Conservation (phyloP, 345 rosid genomes). For the Noccaea caerulescens region DNA sequence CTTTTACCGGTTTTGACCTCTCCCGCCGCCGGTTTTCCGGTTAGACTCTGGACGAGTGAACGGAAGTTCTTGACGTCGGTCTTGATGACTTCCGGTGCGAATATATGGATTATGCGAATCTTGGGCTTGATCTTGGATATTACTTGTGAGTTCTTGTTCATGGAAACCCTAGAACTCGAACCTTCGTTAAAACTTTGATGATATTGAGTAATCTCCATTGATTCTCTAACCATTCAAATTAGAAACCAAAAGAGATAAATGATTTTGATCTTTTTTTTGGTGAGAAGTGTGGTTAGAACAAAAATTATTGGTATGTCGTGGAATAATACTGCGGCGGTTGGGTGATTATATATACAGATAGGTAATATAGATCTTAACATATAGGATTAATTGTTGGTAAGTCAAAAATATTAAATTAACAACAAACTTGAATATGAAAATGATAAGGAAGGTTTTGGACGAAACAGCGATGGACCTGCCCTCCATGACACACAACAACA, state of each 20-base stretch:
- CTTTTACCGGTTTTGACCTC: constrained; percentile 39
- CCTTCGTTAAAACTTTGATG: constrained; percentile 41
- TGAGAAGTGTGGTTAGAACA: constrained; percentile 38
- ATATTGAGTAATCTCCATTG: constrained; percentile 40
- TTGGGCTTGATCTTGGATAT: constrained; percentile 76
- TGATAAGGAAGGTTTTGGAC: constrained; percentile 35
- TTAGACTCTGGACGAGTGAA: constrained; percentile 83
- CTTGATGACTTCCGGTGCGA: constrained; percentile 93
- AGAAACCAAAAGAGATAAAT: constrained; percentile 5
- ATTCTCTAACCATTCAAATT: constrained; percentile 35
- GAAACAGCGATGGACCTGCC: constrained; percentile 46
- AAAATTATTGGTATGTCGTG: constrained; percentile 34
- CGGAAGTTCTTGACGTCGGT: constrained; percentile 85
- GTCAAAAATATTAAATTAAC: constrained; percentile 36
- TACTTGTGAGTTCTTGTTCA: constrained; percentile 56
- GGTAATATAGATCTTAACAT: background rate
- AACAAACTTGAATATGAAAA: constrained; percentile 37
- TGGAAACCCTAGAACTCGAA: constrained; percentile 48
- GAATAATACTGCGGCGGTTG: constrained; percentile 40
- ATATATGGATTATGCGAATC: constrained; percentile 82
- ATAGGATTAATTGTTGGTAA: constrained; percentile 40
- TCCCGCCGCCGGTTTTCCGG: constrained; percentile 66
- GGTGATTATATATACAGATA: constrained; percentile 34
- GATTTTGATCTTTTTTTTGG: constrained; percentile 15
- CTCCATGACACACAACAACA: constrained; percentile 40